Conservation (phyloP, 23 red algal genomes). For the Chondrus crispus region DNA sequence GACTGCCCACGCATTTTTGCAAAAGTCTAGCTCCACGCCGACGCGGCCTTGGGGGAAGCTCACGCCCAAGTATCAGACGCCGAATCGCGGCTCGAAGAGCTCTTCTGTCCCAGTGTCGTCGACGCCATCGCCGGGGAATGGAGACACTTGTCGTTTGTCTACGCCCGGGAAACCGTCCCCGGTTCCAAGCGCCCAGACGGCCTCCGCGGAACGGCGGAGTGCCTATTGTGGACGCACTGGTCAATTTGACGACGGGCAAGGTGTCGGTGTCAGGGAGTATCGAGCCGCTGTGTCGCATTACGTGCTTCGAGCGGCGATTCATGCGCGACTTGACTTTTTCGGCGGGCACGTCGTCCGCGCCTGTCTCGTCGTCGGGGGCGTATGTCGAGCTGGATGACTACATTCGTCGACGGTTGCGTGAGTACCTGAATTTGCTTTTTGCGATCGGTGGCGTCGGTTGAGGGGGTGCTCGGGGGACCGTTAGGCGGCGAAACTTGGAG, state of each 20-base stretch:
- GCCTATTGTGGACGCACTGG: constrained; percentile 71
- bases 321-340: constrained; percentile 68
- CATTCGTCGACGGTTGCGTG: constrained; percentile 52
- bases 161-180: too few relatives aligned
- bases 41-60: too few relatives aligned
- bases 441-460: constrained; percentile 45
- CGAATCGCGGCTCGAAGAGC: too few relatives aligned
- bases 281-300: constrained; percentile 67
- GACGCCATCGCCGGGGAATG: too few relatives aligned
- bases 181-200: too few relatives aligned
- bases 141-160: too few relatives aligned
- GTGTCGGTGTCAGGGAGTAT: constrained; percentile 50
- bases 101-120: too few relatives aligned
- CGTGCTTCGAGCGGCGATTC: constrained; percentile 57
- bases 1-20: too few relatives aligned
- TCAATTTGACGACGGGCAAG: constrained; percentile 66
- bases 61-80: too few relatives aligned
- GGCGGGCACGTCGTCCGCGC: constrained; percentile 12
- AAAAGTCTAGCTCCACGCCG: too few relatives aligned
- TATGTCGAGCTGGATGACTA: constrained; percentile 63
- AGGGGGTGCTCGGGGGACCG: constrained; percentile 28
- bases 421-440: constrained; percentile 64
- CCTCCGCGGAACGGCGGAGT: constrained; percentile 15
- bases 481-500: constrained; percentile 54
- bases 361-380: constrained; percentile 32